Conservation (phyloP, 257 asterid species). For the Solanum neorickii region DNA sequence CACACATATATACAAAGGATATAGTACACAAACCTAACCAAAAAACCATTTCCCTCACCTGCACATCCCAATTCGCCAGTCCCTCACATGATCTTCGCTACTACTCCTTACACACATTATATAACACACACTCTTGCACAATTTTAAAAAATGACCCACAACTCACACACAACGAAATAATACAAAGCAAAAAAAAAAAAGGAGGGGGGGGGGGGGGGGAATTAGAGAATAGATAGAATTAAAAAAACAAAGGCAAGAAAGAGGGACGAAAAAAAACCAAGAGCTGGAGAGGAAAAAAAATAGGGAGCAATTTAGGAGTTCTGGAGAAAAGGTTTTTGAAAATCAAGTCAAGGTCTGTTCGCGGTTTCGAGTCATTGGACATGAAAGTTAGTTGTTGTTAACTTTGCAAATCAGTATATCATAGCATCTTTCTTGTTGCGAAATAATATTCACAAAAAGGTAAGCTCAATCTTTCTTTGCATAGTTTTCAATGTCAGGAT, state of each 20-base stretch:
- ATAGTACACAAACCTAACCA: neutral
- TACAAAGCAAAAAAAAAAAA: neutral
- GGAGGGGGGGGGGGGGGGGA: rapidly evolving
- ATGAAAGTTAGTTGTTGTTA: neutral
- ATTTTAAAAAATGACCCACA: neutral
- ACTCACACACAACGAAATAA: neutral
- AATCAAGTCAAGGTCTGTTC: neutral
- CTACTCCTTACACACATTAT: neutral
- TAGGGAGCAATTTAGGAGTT: neutral
- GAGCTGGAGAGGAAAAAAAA: neutral
- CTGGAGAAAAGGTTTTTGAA: neutral
- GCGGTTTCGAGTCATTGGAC: neutral
- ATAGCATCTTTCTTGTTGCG: too few relatives aligned
- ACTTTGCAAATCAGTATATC: too few relatives aligned
- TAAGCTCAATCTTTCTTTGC: too few relatives aligned
- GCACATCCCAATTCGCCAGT: neutral
- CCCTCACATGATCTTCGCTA: neutral
- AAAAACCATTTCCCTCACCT: neutral
- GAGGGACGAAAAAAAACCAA: neutral
- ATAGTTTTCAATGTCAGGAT: too few relatives aligned
- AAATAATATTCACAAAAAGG: too few relatives aligned
- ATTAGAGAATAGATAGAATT: neutral
- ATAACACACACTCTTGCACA: neutral
- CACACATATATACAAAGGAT: neutral
- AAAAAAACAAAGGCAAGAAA: neutral